These are phyloP conservation scores for Umbilicus rupestris DNA, from an alignment of 164 flowering plant genomes.

Conservation along the genomic window DNA sequence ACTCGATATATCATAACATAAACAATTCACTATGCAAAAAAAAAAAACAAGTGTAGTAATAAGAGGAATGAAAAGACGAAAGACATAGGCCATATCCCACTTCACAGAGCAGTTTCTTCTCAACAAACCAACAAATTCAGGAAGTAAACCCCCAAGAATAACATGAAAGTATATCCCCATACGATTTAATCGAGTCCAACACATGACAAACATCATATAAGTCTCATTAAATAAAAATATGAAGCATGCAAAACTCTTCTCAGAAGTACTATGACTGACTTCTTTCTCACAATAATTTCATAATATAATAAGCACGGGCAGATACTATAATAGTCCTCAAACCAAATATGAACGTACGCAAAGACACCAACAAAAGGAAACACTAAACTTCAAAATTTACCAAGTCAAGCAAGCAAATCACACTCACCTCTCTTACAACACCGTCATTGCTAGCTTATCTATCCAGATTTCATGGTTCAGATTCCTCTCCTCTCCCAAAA, in stretches of 20 bases:
- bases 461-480: neutral
- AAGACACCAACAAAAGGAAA: neutral
- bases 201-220: neutral
- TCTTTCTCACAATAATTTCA: neutral
- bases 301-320: neutral
- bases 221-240: neutral
- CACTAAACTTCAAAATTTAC: neutral
- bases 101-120: too few species aligned
- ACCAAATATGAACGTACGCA: constrained; percentile 3
- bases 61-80: too few species aligned
- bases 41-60: too few species aligned
- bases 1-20: too few species aligned
- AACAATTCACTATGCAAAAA: too few species aligned
- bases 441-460: too few species aligned
- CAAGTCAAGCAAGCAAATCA: constrained; percentile 7
- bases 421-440: neutral
- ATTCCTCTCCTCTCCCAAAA: neutral
- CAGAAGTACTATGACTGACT: neutral
- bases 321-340: neutral
- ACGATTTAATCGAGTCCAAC: neutral
- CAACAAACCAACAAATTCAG: too few species aligned
- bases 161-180: too few species aligned
- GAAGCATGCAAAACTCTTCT: neutral
- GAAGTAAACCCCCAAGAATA: too few species aligned
- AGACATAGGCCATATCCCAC: too few species aligned